phyloP scores from a whole-genome alignment of 352 stramenopile genomes.

The Lagenidium giganteum region DNA sequence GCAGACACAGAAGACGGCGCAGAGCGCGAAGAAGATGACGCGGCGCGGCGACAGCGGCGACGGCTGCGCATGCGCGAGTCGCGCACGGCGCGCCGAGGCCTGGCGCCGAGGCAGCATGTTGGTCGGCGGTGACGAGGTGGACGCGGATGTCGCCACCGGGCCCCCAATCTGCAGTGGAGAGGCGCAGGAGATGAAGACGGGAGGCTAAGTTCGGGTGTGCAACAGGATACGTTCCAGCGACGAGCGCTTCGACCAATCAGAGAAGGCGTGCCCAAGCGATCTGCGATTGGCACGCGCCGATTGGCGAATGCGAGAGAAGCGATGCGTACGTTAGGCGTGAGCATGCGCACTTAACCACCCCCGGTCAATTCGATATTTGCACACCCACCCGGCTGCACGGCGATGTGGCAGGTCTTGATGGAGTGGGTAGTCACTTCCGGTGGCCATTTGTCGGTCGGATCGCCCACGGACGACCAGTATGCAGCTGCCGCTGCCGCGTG shows the following conservation, averaged over 20 bases:
- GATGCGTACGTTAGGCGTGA: too few relatives aligned
- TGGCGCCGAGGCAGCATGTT: slow-evolving; percentile 55
- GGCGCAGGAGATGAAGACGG: slow-evolving; percentile 12
- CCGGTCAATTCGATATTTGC: too few relatives aligned
- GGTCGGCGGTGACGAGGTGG: background rate
- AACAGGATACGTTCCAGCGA: too few relatives aligned
- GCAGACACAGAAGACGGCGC: slow-evolving; percentile 39
- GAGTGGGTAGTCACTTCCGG: too few relatives aligned
- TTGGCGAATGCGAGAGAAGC: too few relatives aligned
- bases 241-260: too few relatives aligned
- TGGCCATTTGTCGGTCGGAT: too few relatives aligned
- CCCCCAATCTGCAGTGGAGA: background rate
- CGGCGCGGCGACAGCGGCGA: slow-evolving; percentile 12
- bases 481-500: slow-evolving; percentile 33
- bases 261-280: too few relatives aligned
- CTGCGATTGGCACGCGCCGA: too few relatives aligned
- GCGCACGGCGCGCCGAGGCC: slow-evolving; percentile 27
- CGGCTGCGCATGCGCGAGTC: slow-evolving; percentile 19
- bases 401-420: slow-evolving; percentile 11
- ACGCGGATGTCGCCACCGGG: background rate
- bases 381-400: too few relatives aligned
- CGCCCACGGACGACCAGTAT: slow-evolving; percentile 11
- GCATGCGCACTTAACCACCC: too few relatives aligned
- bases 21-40: slow-evolving; percentile 23
- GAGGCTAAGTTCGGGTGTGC: too few relatives aligned